Conservation (phyloP, 768 basidiomycete species). For the Rubroboletus pulcherrimus region DNA sequence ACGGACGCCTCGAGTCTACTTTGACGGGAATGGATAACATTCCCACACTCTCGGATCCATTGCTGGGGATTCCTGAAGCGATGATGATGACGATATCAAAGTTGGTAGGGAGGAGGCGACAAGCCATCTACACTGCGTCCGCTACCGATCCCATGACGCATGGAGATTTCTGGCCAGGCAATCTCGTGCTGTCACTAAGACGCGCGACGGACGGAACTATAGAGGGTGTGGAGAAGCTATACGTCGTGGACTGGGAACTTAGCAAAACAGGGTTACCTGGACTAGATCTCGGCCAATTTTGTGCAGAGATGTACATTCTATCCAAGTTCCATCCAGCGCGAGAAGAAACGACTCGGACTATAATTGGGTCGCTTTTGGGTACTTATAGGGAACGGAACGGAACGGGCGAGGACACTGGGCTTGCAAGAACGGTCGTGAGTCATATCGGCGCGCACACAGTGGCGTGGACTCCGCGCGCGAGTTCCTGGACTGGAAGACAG, state of each 20-base stretch:
- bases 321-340: constrained; percentile 44
- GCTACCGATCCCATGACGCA: constrained; percentile 31
- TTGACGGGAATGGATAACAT: constrained; percentile 30
- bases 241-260: constrained; percentile 66
- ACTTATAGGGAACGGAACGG: constrained; percentile 37
- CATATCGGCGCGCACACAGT: constrained; percentile 58
- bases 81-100: constrained; percentile 35
- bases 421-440: constrained; percentile 36
- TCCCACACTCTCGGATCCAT: constrained; percentile 40
- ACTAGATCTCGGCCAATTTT: constrained; percentile 61
- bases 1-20: constrained; percentile 43
- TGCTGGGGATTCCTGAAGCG: constrained; percentile 35
- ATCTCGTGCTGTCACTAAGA: constrained; percentile 47
- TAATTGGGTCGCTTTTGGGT: constrained; percentile 44
- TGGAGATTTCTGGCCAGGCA: constrained; percentile 75
- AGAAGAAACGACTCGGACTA: constrained; percentile 31
- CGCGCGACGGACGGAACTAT: constrained; percentile 22
- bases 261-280: constrained; percentile 54
- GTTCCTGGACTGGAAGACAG: constrained; percentile 47
- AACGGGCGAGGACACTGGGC: constrained; percentile 19
- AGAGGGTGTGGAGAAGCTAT: constrained; percentile 37
- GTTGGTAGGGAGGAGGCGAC: constrained; percentile 29
- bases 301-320: constrained; percentile 54
- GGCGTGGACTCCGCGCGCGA: constrained; percentile 44
- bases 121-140: constrained; percentile 30